Evolutionary conservation across 495 filamentous ascomycete species (phyloP).

Genomic region (Neurospora sp.): DNA sequence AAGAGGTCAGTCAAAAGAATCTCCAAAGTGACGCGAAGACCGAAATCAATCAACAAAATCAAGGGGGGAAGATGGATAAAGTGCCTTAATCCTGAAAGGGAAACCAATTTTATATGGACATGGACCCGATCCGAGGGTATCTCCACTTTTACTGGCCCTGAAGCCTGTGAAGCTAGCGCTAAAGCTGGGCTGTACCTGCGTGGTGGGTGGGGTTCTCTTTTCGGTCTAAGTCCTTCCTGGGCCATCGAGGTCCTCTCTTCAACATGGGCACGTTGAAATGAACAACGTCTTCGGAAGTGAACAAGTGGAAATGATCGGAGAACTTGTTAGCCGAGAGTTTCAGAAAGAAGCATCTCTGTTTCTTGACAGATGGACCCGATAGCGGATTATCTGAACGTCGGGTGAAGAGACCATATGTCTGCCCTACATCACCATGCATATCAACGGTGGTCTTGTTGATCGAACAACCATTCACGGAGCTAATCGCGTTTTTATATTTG

Average conservation of each 20-base stretch:
- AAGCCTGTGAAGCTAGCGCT: not conserved
- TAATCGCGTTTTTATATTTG: too few relatives aligned
- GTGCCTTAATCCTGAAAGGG: not conserved
- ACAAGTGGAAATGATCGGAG: not conserved
- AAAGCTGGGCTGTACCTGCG: not conserved
- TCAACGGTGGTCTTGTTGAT: not conserved
- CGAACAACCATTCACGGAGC: too few relatives aligned
- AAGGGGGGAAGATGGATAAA: not conserved
- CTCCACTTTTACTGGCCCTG: not conserved
- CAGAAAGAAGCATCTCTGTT: not conserved
- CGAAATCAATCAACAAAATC: not conserved
- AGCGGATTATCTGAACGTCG: not conserved
- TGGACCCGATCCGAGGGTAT: not conserved
- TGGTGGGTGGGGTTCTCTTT: not conserved
- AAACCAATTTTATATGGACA: not conserved
- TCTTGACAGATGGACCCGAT: not conserved
- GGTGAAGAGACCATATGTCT: not conserved
- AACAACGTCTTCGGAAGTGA: not conserved
- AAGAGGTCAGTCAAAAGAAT: not conserved
- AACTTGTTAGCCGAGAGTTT: not conserved
- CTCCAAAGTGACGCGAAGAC: not conserved
- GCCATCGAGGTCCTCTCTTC: not conserved
- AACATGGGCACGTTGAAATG: not conserved
- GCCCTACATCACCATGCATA: not conserved
- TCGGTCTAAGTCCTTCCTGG: not conserved